These are phyloP conservation scores for Colletotrichum sp. DNA, from an alignment of 2,329 filamentous ascomycete genomes.

Conservation along the genomic window DNA sequence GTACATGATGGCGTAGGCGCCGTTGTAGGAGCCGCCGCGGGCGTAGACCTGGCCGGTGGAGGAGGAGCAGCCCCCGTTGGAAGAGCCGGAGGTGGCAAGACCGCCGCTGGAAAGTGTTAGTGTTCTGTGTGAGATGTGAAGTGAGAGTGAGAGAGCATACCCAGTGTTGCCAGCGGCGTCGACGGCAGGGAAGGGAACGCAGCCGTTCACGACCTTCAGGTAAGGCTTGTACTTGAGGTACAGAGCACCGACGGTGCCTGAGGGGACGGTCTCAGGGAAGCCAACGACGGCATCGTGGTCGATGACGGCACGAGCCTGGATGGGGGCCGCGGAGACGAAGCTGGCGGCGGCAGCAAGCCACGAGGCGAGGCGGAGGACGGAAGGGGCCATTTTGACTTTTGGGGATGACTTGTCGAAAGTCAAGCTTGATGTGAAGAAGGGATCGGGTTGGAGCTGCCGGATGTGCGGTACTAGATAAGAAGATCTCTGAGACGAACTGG, in stretches of 20 bases:
- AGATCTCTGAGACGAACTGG: neutral
- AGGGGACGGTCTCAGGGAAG: constrained; percentile 34
- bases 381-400: constrained; percentile 12
- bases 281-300: constrained; percentile 35
- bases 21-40: constrained; percentile 28
- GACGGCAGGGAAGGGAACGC: constrained; percentile 67
- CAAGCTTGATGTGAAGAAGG: neutral
- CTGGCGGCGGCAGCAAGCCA: constrained; percentile 19
- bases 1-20: constrained; percentile 36
- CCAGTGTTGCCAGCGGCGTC: constrained; percentile 61
- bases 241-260: constrained; percentile 28
- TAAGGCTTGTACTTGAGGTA: constrained; percentile 40
- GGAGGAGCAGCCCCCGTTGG: constrained; percentile 29
- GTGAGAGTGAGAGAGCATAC: constrained; percentile 37
- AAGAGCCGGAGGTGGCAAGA: constrained; percentile 28
- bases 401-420: neutral
- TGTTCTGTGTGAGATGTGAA: neutral
- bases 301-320: constrained; percentile 32
- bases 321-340: constrained; percentile 22
- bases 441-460: neutral
- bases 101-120: constrained; percentile 29
- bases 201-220: constrained; percentile 57
- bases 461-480: neutral
- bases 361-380: constrained; percentile 15
- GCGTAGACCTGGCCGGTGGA: constrained; percentile 38